Base-by-base conservation (phyloP, 257 asterid species). In the Fraxinus americana region DNA sequence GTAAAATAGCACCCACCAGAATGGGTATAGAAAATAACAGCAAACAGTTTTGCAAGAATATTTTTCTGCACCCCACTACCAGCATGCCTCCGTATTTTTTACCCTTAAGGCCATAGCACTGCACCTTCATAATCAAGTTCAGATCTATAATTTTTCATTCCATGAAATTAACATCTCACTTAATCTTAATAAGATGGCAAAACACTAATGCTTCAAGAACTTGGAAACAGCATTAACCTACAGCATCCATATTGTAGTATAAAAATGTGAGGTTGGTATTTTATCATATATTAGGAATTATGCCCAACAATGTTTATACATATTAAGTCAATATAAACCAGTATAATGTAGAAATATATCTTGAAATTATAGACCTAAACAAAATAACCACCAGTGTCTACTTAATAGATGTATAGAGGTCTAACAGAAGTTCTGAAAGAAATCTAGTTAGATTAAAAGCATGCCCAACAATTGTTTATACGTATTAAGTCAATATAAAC, bases 381-480 rank as follows among this genome's bases (percentile, higher is more conserved):
- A 19, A 50, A 50, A 52, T 5, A 52, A 12, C 57, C n/a, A 48
- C 57, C 57, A 4, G 7, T 48, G 27, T 17, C 23, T 54, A 54
- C 65, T 54, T 19, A 54, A 54, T 17, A 16, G 65, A 54, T 16
- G 65, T n/a, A 54, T 54, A 17, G 65, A 54, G 7, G 27, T 54
- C 65, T 17, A 54, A 54, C 65, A n/a, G 65, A 54, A 54, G 25
- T 54, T 54, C 65, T 54, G 7, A 35, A 75, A 66, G 67, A 29
- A 67, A 77, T 23, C 29, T 75, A 29, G 72, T 73, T 74, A 72
- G 23, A 61, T 43, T 65, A 29, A 32, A 32, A 32, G 34, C n/a
- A 54, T 54, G 65, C 65, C 9, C 11, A 5, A 54, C 7, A 54
- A 54, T 54, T 32, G 23, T 54, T 54, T 54, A 17, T 21, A 17